Base-by-base conservation (phyloP, 1,139 yeast genomes). In the Kodamaea anthophila region DNA sequence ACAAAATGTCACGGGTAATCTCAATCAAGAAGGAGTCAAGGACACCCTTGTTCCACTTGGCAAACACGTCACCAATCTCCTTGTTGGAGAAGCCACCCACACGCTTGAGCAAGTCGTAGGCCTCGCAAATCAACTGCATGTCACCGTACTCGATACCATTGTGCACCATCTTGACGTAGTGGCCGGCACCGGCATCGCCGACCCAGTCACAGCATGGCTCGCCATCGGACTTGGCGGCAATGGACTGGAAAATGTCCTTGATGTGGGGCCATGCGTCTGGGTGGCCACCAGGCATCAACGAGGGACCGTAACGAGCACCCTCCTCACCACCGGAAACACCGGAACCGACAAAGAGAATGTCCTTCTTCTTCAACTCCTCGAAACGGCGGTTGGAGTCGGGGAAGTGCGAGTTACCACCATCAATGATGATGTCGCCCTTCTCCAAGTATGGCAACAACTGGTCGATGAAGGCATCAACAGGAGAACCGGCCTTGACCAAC, bases 121-220 rank as follows among this genome's bases (percentile, higher is more conserved):
- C 96, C 71, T 91, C 98, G 66, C 91, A 79, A 60, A 91, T 91
- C 74, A 91, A 77, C 71, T 91, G 98, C 98, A 91, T 91, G 68
- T 91, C 98, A 77, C 98, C 98, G 65, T 91, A 91, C 69, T 91
- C 98, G 53, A 91, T 91, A 83, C 98, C 98, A 62, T 91, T 91
- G 77, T 91, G 98, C 48, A 91, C 97, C 98, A 91, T 91, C 76
- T 91, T 91, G 59, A 91, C 97, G 70, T 83, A 91, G 70, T 91
- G 98, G 57, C 98, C 98, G 32, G 97, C 78, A 64, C 98, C 98
- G 37, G 94, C 95, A 51, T 88, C 94, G 55, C 98, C 98, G 52
- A 91, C 96, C 98, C 98, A 91, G 77, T 91, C 98, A 70, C 98
- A 91, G 71, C 98, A 91, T 58, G 98, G 96, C 69, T 91, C 96